Percentiles rank a stretch among this genome's conserved stretches.
Conservation (phyloP, 2,329 filamentous ascomycete species). For the Stagonosporopsis cucurbitacearum region DNA sequence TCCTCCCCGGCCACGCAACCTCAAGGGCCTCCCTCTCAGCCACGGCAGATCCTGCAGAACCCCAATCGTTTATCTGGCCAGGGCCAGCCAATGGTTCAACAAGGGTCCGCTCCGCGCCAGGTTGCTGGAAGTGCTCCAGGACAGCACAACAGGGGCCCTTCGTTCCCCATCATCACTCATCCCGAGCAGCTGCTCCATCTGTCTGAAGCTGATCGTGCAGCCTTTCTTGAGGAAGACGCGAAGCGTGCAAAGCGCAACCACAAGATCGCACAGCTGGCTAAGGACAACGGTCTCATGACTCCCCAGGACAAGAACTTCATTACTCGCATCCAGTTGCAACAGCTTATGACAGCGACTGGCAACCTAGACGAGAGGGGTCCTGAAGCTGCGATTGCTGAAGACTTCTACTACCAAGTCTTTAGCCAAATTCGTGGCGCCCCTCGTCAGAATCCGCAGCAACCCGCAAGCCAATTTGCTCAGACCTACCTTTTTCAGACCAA, state of each 20-base stretch:
- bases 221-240: constrained; percentile 87
- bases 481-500: constrained; percentile 97
- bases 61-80: constrained; percentile 66
- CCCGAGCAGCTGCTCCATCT: constrained; percentile 77
- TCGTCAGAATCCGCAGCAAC: constrained; percentile 89
- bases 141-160: constrained; percentile 54
- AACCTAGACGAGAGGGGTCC: constrained; percentile 80
- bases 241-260: constrained; percentile 96
- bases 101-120: constrained; percentile 34
- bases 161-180: constrained; percentile 66
- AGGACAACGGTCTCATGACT: constrained; percentile 97
- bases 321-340: constrained; percentile 94
- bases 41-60: constrained; percentile 81
- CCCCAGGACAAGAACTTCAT: constrained; percentile 99
- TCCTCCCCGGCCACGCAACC: constrained; percentile 45
- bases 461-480: constrained; percentile 94
- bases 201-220: constrained; percentile 81
- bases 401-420: constrained; percentile 99
- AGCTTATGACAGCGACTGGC: constrained; percentile 90
- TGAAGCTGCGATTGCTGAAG: constrained; percentile 83
- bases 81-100: constrained; percentile 48
- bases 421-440: constrained; percentile 91
- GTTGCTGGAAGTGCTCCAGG: constrained; percentile 36
- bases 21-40: constrained; percentile 53
- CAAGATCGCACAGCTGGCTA: constrained; percentile 92